Evolutionary conservation across 2,329 filamentous ascomycete species (phyloP), one percentile per base, ranked within the genome.

Genomic region (Aspergillus udagawae): DNA sequence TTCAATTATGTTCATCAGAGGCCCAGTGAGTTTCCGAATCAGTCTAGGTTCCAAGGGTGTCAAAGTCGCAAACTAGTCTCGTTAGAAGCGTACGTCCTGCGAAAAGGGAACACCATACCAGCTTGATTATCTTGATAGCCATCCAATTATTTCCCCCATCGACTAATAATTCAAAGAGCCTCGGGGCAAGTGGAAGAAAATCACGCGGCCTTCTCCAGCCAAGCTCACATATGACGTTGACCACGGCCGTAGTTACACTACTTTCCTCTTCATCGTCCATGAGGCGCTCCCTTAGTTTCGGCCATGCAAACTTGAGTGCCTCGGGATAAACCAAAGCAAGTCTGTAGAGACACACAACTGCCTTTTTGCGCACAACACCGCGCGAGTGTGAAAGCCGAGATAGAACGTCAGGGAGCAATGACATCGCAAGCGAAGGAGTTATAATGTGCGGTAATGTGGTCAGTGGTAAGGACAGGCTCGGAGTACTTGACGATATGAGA

Each of bases 71-170:
- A 99, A 99, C 89, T 95, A 68, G 1, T 32, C 27, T 51, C 51
- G 71, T 76, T 60, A 73, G 20, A 20, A 55, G 23, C n/a, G 50
- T 25, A 42, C 20, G 12, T 20, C 10, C 28, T 14, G 17, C 8
- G 38, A 21, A 42, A 8, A 17, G 28, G 41, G 35, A 9, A 23
- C 29, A 41, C 77, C 84, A 64, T 73, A 93, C 91, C 61, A 99
- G 83, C 77, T 99, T 99, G 73, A 99, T 97, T 61, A 99, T 85
- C 73, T 99, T 99, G 72, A 99, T 99, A 58, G 92, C 92, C 93
- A 99, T 97, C 94, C 94, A 99, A 75, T 99, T 99, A 75, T 99
- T 97, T 41, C 89, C 89, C 55, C 92, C 88, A 59, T 95, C 89
- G 12, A 97, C 92, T 27, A 99, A 79, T 20, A 99, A 82, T 70